Evolutionary conservation across 2,329 filamentous ascomycete species (phyloP).

Genomic region (Fusarium sp.): DNA sequence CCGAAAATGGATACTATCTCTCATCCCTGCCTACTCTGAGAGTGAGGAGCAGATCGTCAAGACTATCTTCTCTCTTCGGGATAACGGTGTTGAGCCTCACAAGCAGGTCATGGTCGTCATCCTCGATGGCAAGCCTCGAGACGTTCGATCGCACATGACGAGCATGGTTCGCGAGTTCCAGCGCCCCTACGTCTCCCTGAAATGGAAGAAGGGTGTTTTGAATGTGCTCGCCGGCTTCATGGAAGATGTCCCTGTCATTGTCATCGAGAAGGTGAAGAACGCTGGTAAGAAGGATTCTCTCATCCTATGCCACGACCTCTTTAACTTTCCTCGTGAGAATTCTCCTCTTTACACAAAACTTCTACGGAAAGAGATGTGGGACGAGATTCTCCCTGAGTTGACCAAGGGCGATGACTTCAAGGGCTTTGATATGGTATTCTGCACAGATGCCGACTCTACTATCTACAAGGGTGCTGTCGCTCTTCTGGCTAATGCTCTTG

Average conservation of each 20-base stretch:
- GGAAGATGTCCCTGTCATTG: conserved; percentile 35
- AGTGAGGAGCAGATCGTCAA: conserved; percentile 40
- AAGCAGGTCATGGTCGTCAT: conserved; percentile 37
- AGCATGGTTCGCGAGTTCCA: conserved; percentile 23
- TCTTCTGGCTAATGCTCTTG: conserved; percentile 22
- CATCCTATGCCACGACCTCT: conserved; percentile 32
- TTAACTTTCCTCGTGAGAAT: conserved; percentile 32
- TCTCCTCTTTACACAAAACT: conserved; percentile 30
- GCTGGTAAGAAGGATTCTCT: conserved; percentile 37
- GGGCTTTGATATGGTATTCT: conserved; percentile 37
- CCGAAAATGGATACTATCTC: conserved; percentile 29
- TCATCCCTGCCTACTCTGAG: conserved; percentile 37
- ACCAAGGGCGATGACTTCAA: conserved; percentile 21
- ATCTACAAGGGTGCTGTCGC: conserved; percentile 35
- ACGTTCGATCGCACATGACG: conserved; percentile 34
- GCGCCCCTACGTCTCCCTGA: conserved; percentile 27
- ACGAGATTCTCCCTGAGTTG: conserved; percentile 19
- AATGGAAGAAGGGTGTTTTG: conserved; percentile 33
- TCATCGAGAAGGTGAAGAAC: conserved; percentile 38
- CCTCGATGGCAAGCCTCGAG: conserved; percentile 31
- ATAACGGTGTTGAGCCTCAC: conserved; percentile 35
- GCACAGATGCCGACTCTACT: conserved; percentile 35
- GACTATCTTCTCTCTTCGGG: conserved; percentile 33
- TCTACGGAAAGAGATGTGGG: conserved; percentile 32
- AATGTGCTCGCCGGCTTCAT: conserved; percentile 32